Evolutionary conservation across 2,329 filamentous ascomycete species (phyloP).

Genomic region (Pseudocercospora musae): DNA sequence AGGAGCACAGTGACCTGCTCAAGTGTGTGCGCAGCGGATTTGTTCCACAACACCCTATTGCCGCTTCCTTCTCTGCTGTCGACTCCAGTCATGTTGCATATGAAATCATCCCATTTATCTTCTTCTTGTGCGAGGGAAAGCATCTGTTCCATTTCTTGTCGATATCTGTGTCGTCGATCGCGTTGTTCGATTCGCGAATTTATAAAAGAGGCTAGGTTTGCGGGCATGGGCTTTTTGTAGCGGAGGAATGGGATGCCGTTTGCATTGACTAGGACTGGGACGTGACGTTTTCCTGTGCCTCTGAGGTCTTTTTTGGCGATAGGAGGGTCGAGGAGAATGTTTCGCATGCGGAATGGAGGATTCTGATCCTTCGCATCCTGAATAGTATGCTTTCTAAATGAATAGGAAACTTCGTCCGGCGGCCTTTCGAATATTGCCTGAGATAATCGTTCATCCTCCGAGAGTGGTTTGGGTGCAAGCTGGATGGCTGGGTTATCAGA

Average conservation of each 20-base stretch:
- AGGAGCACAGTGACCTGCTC: slow-evolving; percentile 26
- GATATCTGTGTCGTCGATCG: slow-evolving; percentile 40
- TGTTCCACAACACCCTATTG: slow-evolving; percentile 32
- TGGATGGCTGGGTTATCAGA: neutral
- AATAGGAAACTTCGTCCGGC: too few relatives aligned
- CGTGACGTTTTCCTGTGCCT: slow-evolving; percentile 49
- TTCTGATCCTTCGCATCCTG: neutral
- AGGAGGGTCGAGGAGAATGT: slow-evolving; percentile 26
- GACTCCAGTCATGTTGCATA: slow-evolving; percentile 26
- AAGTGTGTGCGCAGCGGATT: slow-evolving; percentile 40
- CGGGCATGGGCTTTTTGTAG: slow-evolving; percentile 62
- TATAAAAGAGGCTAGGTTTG: slow-evolving; percentile 57
- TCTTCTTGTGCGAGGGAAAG: slow-evolving; percentile 41
- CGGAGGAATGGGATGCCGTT: slow-evolving; percentile 63
- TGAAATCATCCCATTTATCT: slow-evolving; percentile 48
- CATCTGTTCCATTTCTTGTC: slow-evolving; percentile 44
- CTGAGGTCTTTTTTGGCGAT: slow-evolving; percentile 37
- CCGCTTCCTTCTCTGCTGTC: slow-evolving; percentile 5
- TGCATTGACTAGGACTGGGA: slow-evolving; percentile 59
- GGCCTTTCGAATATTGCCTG: neutral
- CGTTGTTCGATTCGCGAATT: slow-evolving; percentile 49
- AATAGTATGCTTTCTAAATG: too few relatives aligned
- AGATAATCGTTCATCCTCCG: neutral
- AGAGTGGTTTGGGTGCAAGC: neutral
- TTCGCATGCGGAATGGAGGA: neutral